Evolutionary conservation across 345 rosid species (phyloP).

Genomic region (Euphorbia pulcherrima): DNA sequence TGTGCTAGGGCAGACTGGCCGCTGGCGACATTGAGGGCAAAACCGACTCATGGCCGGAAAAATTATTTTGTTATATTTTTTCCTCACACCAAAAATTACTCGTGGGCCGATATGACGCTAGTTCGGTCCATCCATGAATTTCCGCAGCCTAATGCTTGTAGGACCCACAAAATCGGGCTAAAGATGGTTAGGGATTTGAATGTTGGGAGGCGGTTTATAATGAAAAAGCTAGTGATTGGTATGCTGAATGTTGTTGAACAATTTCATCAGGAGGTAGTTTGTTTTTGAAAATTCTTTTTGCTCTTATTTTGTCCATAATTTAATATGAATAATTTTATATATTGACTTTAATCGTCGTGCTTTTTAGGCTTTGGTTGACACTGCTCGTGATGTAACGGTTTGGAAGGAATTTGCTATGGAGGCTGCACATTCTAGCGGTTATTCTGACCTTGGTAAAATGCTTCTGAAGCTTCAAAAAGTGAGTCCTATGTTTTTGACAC

Average conservation of each 20-base stretch:
- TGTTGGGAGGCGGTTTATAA: slow-evolving; percentile 71
- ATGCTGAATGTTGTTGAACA: slow-evolving; percentile 89
- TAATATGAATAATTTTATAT: background rate
- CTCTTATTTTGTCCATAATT: background rate
- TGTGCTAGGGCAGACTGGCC: slow-evolving; percentile 97
- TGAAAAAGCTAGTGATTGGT: slow-evolving; percentile 78
- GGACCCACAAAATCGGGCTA: slow-evolving; percentile 65
- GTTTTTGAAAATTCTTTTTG: background rate
- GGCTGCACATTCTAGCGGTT: slow-evolving; percentile 70
- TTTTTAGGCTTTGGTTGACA: slow-evolving; percentile 64
- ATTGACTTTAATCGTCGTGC: slow-evolving; percentile 17
- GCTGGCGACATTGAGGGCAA: slow-evolving; percentile 81
- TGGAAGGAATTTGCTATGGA: slow-evolving; percentile 98
- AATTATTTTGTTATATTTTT: slow-evolving; percentile 85
- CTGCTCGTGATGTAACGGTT: slow-evolving; percentile 60
- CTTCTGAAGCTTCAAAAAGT: slow-evolving; percentile 84
- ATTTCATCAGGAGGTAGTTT: slow-evolving; percentile 64
- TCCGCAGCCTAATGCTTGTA: slow-evolving; percentile 86
- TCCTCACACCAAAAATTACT: slow-evolving; percentile 90
- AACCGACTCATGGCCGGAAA: slow-evolving; percentile 92
- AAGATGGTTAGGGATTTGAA: slow-evolving; percentile 83
- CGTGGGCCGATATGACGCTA: slow-evolving; percentile 96
- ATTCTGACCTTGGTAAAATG: slow-evolving; percentile 83
- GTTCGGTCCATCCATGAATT: slow-evolving; percentile 66
- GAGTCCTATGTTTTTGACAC: slow-evolving; percentile 24